phyloP scores from a whole-genome alignment of 805 yeast species.

The Starmerella sp. region DNA sequence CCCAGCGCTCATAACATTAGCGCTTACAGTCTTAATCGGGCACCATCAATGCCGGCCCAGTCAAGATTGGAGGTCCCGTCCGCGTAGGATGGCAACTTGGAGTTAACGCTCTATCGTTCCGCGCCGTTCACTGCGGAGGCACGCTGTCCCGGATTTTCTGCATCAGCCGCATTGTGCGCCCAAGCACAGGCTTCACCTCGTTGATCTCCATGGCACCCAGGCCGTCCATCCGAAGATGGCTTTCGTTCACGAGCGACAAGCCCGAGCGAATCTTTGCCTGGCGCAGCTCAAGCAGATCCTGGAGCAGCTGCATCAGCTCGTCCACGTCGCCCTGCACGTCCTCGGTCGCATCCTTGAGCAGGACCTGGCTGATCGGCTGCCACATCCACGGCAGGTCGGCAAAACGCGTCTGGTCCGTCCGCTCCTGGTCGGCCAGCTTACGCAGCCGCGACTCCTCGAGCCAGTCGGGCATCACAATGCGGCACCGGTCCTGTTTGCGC shows the following conservation, averaged over 20 bases:
- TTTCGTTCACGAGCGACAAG: slow-evolving; percentile 62
- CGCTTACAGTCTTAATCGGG: too few species aligned
- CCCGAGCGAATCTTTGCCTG: slow-evolving; percentile 74
- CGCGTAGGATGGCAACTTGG: too few species aligned
- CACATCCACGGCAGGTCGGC: slow-evolving; percentile 67
- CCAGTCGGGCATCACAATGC: slow-evolving; percentile 81
- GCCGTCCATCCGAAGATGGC: slow-evolving; percentile 72
- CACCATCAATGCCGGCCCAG: too few species aligned
- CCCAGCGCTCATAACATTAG: too few species aligned
- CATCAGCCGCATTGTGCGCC: slow-evolving; percentile 69
- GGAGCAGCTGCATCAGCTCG: slow-evolving; percentile 55
- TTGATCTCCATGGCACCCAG: slow-evolving; percentile 76
- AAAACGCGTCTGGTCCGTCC: slow-evolving; percentile 45
- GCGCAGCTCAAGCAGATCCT: slow-evolving; percentile 76
- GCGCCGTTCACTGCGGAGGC: not conserved
- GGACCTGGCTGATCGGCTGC: slow-evolving; percentile 66
- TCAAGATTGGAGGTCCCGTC: too few species aligned
- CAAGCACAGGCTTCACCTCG: slow-evolving; percentile 73
- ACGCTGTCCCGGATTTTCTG: slow-evolving; percentile 35
- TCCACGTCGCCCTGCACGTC: slow-evolving; percentile 68
- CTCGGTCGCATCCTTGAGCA: slow-evolving; percentile 61
- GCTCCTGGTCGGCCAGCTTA: slow-evolving; percentile 55
- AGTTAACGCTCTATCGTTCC: not conserved
- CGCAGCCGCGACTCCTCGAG: slow-evolving; percentile 45
- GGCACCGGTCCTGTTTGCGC: slow-evolving; percentile 76